Base-by-base conservation (phyloP, 345 rosid genomes). In the Dipteronia dyeriana region DNA sequence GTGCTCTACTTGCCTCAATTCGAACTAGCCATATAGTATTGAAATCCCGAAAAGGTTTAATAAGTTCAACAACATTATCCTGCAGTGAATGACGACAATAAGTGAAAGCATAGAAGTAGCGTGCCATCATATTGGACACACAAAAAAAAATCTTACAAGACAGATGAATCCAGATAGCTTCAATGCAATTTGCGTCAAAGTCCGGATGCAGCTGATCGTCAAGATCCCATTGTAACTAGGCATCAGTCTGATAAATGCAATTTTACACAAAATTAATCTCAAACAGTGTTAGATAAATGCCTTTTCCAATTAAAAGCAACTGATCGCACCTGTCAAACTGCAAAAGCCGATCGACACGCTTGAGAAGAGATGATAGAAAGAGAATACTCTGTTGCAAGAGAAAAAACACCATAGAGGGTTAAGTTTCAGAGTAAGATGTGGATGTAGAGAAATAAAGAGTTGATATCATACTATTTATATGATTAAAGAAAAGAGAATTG, bases 141-240 rank as follows among this genome's bases (percentile, higher is more conserved):
- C 8, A 57, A 2, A 19, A 57, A 49, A 8, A 41, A 81, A 8
- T 7, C 97, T 77, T 88, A 96, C 97, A 34, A 88, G 90, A 81
- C 89, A 91, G 83, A 94, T 82, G 75, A 87, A 86, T 82, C 87
- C 97, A 60, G 94, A 90, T 63, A 96, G 92, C 85, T 92, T 93
- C 61, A 91, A 75, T 26, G 99, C 97, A 84, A 91, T 89, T 79
- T 90, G 97, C 45, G 93, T 84, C 87, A 94, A 82, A 61, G 97
- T 94, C 65, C 90, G 88, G 78, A 94, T 96, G 90, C 99, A 96
- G 89, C 98, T 92, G 73, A 87, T 63, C 62, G 97, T 94, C 88
- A 96, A 88, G 70, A 92, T 90, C 75, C 99, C 98, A 77, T 91
- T 96, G 88, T 92, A 89, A 85, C 99, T 94, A 56, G 97, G 97